Conservation (phyloP, 164 flowering plant species). For the Liriodendron chinense region DNA sequence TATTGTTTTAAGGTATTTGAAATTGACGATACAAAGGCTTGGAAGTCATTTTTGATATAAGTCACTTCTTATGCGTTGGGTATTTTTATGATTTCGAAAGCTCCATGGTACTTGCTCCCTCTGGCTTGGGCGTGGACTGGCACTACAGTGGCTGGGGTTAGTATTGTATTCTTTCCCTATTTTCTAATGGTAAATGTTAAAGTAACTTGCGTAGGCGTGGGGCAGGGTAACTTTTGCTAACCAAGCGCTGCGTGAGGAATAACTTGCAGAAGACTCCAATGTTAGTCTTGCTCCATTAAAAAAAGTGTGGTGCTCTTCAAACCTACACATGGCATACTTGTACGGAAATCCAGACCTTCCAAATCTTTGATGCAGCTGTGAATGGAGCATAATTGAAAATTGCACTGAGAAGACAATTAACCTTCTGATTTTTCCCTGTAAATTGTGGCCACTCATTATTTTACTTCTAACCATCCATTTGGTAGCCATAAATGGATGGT, state of each 20-base stretch:
- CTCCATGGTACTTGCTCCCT: slow-evolving; percentile 98
- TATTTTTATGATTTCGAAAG: slow-evolving; percentile 73
- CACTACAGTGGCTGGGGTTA: slow-evolving; percentile 90
- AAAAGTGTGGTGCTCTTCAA: too few species aligned
- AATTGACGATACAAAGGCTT: slow-evolving; percentile 79
- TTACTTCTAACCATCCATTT: neutral
- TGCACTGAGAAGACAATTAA: neutral
- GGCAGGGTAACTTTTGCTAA: neutral
- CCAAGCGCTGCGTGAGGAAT: neutral
- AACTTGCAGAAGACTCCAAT: too few species aligned
- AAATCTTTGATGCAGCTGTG: neutral
- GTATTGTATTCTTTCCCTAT: slow-evolving; percentile 14
- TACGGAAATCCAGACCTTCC: too few species aligned
- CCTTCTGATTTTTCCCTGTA: neutral
- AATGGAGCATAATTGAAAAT: neutral
- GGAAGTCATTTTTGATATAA: slow-evolving; percentile 72
- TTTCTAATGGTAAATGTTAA: neutral
- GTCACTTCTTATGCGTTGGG: slow-evolving; percentile 79
- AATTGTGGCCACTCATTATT: neutral
- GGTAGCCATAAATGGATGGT: neutral
- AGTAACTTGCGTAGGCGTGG: neutral
- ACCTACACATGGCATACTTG: too few species aligned
- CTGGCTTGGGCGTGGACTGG: slow-evolving; percentile 99
- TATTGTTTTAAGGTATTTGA: slow-evolving; percentile 62
- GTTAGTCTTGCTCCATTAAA: too few species aligned